Evolutionary conservation across 371 early-diverging fungal species (phyloP).

Genomic region (Fennellomyces sp.): DNA sequence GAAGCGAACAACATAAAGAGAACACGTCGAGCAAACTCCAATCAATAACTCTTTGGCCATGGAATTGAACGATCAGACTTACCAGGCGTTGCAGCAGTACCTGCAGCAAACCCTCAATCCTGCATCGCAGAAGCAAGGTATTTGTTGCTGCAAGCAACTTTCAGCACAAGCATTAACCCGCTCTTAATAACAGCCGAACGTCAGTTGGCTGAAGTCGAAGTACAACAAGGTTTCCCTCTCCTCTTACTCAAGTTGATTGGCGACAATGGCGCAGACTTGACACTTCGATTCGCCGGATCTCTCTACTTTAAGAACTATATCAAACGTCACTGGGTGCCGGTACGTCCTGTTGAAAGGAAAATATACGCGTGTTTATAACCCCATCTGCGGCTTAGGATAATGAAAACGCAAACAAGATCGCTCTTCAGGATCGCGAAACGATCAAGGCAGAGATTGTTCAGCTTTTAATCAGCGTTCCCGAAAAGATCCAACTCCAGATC

Average conservation of each 20-base stretch:
- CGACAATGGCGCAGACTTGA: conserved; percentile 53
- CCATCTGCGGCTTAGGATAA: conserved; percentile 37
- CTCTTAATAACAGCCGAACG: conserved; percentile 61
- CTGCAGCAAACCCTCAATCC: conserved; percentile 81
- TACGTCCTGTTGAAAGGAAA: conserved; percentile 28
- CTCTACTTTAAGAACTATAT: conserved; percentile 96
- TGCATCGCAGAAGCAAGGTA: conserved; percentile 79
- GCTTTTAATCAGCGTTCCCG: conserved; percentile 83
- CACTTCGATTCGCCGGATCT: conserved; percentile 81
- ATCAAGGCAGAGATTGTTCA: conserved; percentile 85
- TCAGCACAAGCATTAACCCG: background rate
- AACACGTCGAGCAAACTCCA: background rate
- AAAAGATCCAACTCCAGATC: conserved; percentile 84
- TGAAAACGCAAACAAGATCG: conserved; percentile 60
- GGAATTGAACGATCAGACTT: conserved; percentile 62
- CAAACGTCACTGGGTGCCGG: conserved; percentile 85
- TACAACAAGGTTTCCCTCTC: conserved; percentile 74
- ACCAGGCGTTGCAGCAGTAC: conserved; percentile 66
- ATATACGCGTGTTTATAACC: background rate
- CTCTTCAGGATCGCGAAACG: conserved; percentile 70
- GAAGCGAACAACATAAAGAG: too few relatives aligned
- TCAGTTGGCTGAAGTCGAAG: conserved; percentile 62
- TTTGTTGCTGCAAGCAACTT: too few relatives aligned
- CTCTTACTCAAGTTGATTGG: conserved; percentile 74
- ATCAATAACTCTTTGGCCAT: conserved; percentile 16